Evolutionary conservation across 805 yeast species (phyloP).

Genomic region (Ogataea neopini): DNA sequence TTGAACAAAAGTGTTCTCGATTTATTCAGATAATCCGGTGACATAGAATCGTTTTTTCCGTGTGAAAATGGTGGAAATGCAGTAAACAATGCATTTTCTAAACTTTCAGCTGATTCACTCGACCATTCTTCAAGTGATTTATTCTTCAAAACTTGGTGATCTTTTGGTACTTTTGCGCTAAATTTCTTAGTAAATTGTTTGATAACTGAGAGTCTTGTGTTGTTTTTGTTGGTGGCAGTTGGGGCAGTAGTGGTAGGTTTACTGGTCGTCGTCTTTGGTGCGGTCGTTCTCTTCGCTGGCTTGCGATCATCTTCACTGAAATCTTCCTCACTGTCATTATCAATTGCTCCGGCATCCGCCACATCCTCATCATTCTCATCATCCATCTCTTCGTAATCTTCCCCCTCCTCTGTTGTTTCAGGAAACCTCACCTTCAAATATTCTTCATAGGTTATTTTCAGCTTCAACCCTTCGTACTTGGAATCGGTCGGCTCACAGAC

Average conservation of each 20-base stretch:
- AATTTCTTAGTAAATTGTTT: slow-evolving; percentile 53
- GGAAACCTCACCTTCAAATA: slow-evolving; percentile 25
- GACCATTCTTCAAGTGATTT: slow-evolving; percentile 39
- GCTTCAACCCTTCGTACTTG: slow-evolving; percentile 36
- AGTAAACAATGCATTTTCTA: slow-evolving; percentile 52
- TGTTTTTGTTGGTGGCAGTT: slow-evolving; percentile 27
- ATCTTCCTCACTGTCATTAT: slow-evolving; percentile 17
- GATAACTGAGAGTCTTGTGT: slow-evolving; percentile 49
- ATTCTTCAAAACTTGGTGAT: slow-evolving; percentile 22
- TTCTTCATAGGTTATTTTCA: slow-evolving; percentile 33
- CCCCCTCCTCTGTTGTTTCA: slow-evolving; percentile 18
- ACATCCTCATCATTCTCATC: slow-evolving; percentile 20
- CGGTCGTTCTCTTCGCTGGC: slow-evolving; percentile 7
- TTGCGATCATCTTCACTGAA: slow-evolving; percentile 6
- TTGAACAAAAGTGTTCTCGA: slow-evolving; percentile 67
- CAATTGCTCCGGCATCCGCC: slow-evolving; percentile 20
- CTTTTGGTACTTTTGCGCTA: slow-evolving; percentile 39
- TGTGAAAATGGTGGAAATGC: slow-evolving; percentile 24
- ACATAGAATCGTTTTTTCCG: slow-evolving; percentile 16
- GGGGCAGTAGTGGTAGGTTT: not conserved
- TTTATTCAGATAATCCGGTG: slow-evolving; percentile 58
- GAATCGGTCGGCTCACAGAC: slow-evolving; percentile 46
- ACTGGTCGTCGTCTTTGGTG: slow-evolving; percentile 14
- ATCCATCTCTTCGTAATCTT: slow-evolving; percentile 18
- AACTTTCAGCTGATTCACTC: slow-evolving; percentile 45